These are phyloP conservation scores for Ophiostoma australiae DNA, from an alignment of 2,329 filamentous ascomycete species.

Conservation along the genomic window DNA sequence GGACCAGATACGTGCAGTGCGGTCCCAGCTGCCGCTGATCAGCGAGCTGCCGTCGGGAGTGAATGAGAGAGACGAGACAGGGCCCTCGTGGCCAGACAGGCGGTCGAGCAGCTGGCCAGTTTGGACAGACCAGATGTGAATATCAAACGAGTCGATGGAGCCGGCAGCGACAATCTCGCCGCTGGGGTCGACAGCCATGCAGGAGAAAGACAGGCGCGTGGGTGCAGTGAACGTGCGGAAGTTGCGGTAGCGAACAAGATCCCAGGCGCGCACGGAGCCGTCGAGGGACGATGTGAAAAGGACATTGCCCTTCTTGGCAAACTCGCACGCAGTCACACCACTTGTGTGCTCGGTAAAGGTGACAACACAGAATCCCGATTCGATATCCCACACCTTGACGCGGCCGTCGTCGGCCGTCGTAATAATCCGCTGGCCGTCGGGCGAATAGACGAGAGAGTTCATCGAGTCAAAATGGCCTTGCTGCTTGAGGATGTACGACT, in stretches of 20 bases:
- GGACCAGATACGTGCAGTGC: slow-evolving; percentile 91
- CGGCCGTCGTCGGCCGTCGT: slow-evolving; percentile 96
- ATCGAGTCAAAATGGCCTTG: slow-evolving; percentile 96
- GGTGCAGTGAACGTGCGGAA: slow-evolving; percentile 97
- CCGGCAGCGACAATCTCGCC: slow-evolving; percentile 95
- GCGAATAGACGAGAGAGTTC: slow-evolving; percentile 88
- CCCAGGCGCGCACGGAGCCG: slow-evolving; percentile 92
- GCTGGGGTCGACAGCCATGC: slow-evolving; percentile 91
- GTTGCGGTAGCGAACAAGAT: slow-evolving; percentile 91
- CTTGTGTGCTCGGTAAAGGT: slow-evolving; percentile 97
- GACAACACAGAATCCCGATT: slow-evolving; percentile 94
- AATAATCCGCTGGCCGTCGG: slow-evolving; percentile 86
- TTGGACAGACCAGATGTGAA: slow-evolving; percentile 98
- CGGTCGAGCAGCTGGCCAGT: slow-evolving; percentile 92
- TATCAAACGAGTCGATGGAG: slow-evolving; percentile 91
- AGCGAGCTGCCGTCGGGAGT: slow-evolving; percentile 78
- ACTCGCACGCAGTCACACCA: slow-evolving; percentile 89
- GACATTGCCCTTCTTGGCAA: slow-evolving; percentile 91
- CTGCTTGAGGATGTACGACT: slow-evolving; percentile 97
- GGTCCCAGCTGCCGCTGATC: slow-evolving; percentile 93
- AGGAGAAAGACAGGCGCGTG: slow-evolving; percentile 84
- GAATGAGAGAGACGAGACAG: slow-evolving; percentile 83
- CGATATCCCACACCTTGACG: slow-evolving; percentile 96
- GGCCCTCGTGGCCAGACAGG: slow-evolving; percentile 87
- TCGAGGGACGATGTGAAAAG: slow-evolving; percentile 93